Evolutionary conservation across 345 rosid species (phyloP), one percentile per base, ranked within the genome.

Genomic region (Populus ilicifolia): DNA sequence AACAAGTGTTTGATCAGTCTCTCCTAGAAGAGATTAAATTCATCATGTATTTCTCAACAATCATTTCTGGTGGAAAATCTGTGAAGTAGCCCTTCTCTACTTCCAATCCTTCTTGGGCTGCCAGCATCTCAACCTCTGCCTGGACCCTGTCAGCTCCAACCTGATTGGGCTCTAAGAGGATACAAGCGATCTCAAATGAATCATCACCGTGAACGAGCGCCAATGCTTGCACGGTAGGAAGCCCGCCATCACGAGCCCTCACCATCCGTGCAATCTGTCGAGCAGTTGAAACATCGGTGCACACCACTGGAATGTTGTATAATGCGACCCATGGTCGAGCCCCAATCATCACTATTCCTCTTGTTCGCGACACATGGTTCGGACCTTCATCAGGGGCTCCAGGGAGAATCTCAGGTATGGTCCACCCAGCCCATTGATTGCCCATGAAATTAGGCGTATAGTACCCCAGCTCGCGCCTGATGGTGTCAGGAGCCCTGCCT

Each of bases 161-260:
- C 75, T 43, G 83, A 50, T 85, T 90, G 33, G 90, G 90, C 81
- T 88, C 92, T 81, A 89, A 68, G 30, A 90, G 85, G 84, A 87
- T 90, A 78, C 92, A 90, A 44, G 90, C 92, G 21, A 88, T 86
- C 85, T 89, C 92, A 6, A 80, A 81, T 0, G 85, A 80, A 72
- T 79, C 88, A 69, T 88, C 89, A 2, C 90, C 90, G 4, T 90
- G 90, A 68, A 79, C 84, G 69, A 90, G 75, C 21, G 63, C 89
- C 39, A 90, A 10, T 12, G 94, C 83, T 35, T 88, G 92, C 74
- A 88, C 92, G 1, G 86, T 87, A 0, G 92, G 90, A 13, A 88
- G 90, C 39, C 94, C 90, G 1, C 94, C 92, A 0, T 90, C 94
- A 10, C 92, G 81, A 10, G 89, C 90, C 63, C 92, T 90, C 66